Base-by-base conservation (phyloP, 2,329 filamentous ascomycete species). In the Chaetothyriales sp. region DNA sequence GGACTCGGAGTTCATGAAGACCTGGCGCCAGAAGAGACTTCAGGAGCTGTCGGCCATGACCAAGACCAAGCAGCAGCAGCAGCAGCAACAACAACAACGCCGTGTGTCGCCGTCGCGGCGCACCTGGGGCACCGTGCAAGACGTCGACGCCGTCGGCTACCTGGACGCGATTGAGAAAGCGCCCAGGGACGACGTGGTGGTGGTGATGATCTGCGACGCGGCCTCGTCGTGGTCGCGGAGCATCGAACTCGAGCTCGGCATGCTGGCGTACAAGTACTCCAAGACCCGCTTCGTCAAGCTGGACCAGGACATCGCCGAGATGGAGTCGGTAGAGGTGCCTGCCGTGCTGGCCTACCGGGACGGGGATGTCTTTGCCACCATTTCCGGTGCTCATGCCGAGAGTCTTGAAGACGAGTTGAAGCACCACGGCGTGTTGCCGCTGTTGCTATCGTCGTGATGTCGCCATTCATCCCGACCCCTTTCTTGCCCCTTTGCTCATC, bases 131-230 rank as follows among this genome's bases (percentile, higher is more conserved):
- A 78, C 77, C 10, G 72, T 97, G 56, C 84, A 89, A 56, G 77
- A 81, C 54, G 92, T 97, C 1, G 89, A 97, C 72, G 90, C 88
- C 6, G 74, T 85, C 58, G 92, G 89, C 18, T 98, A 94, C 63
- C 77, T 98, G n/a, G 89, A 97, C 67, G 89, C 90, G 51, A 88
- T 97, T 60, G 92, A 98, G 71, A 92, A 88, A 69, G 87, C 90
- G 4, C 76, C 81, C 43, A 70, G 82, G 47, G 86, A 90, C 46
- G 90, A 87, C 0, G 78, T 85, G 2, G 89, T 97, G 1, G 85
- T 95, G 2, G 92, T 98, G 25, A 94, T 90, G 70, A 89, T 98
- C 58, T 92, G 89, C 67, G 89, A 95, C 64, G 78, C 86, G 55
- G 78, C 85, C 86, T 94, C 85, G 55, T 77, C 83, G 52, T 83